Evolutionary conservation across 2,329 filamentous ascomycete genomes (phyloP).

Genomic region (Aspergillus eucalypticola): DNA sequence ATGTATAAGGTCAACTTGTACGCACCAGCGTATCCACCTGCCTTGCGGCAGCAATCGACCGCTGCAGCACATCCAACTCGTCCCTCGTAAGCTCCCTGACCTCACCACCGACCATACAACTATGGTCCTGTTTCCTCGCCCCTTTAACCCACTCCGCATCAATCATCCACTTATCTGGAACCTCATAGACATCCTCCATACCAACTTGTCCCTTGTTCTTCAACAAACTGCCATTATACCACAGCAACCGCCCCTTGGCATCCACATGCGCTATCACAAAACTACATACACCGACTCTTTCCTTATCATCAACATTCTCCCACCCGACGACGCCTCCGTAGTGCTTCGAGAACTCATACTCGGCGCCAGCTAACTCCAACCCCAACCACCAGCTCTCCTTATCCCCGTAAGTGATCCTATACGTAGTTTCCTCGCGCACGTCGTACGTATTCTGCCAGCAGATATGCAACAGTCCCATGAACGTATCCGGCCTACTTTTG

Average conservation of each 20-base stretch:
- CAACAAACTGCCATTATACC: constrained; percentile 15
- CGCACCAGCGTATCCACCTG: not conserved
- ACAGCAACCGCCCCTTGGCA: constrained; percentile 7
- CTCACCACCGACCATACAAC: constrained; percentile 11
- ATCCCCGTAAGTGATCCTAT: constrained; percentile 9
- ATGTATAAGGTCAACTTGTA: not conserved
- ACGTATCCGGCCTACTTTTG: constrained; percentile 1
- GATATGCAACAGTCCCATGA: constrained; percentile 6
- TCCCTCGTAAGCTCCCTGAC: not conserved
- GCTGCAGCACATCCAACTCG: constrained; percentile 2
- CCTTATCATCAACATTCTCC: not conserved
- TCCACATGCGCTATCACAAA: constrained; percentile 16
- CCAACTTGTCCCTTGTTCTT: constrained; percentile 8
- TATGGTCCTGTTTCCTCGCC: constrained; percentile 10
- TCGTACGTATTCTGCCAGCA: constrained; percentile 15
- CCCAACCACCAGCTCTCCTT: constrained; percentile 17
- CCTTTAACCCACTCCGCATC: constrained; percentile 15
- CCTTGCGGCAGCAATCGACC: constrained; percentile 5
- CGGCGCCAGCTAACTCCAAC: constrained; percentile 7
- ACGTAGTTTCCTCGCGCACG: constrained; percentile 8
- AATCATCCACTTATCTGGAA: constrained; percentile 10
- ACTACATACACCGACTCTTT: constrained; percentile 4
- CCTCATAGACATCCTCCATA: constrained; percentile 5
- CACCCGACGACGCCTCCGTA: constrained; percentile 14
- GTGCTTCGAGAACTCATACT: constrained; percentile 11